Conservation (phyloP, 139 green algal genomes). For the Diplosphaera chodatii region DNA sequence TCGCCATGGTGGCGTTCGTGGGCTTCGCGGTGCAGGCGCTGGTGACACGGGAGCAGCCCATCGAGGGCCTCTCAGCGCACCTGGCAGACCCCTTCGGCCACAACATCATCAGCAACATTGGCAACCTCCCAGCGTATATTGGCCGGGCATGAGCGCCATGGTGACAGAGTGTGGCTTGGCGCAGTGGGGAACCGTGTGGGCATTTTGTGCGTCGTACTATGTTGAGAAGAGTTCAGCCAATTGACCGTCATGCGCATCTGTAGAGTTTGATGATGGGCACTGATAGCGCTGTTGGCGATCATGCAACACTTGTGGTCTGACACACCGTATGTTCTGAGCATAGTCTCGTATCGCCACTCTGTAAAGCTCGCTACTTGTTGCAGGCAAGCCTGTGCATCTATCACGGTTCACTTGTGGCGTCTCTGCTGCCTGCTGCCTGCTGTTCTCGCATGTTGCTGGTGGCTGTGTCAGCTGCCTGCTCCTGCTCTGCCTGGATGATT, state of each 20-base stretch:
- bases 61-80: conserved; percentile 54
- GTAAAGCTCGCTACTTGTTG: too few species aligned
- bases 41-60: conserved; percentile 53
- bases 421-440: neutral
- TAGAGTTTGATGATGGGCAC: neutral
- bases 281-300: neutral
- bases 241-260: neutral
- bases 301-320: too few species aligned
- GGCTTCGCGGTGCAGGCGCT: conserved; percentile 64
- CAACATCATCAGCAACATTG: conserved; percentile 55
- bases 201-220: neutral
- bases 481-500: conserved; percentile 22
- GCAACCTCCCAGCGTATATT: neutral
- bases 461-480: neutral
- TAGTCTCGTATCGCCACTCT: too few species aligned
- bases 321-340: too few species aligned
- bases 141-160: neutral
- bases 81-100: conserved; percentile 58
- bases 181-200: too few species aligned
- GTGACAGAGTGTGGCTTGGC: too few species aligned
- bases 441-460: neutral
- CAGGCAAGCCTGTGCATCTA: too few species aligned
- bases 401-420: too few species aligned
- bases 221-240: neutral
- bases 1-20: conserved; percentile 85